A percentile compares a stretch with the other conserved stretches of the same genome.
Evolutionary conservation across 2,329 filamentous ascomycete species (phyloP).

Genomic region (Emergomyces pasteurianus): DNA sequence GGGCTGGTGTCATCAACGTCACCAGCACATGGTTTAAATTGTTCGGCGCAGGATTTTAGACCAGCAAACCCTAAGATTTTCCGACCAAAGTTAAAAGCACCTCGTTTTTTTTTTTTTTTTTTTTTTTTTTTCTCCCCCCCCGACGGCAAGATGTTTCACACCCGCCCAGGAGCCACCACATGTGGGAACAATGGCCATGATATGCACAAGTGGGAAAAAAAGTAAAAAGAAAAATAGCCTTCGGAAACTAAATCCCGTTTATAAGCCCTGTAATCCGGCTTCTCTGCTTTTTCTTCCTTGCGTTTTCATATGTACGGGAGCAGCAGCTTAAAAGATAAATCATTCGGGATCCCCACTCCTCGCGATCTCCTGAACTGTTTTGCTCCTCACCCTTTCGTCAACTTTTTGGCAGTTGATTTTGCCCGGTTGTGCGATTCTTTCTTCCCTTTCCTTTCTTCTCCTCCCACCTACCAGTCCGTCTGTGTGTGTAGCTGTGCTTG

Average conservation of each 20-base stretch:
- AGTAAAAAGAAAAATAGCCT: background rate
- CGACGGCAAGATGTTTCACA: too few species aligned
- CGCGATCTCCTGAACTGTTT: background rate
- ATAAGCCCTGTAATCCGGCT: background rate
- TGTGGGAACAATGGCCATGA: background rate
- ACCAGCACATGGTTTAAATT: background rate
- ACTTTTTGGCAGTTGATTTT: background rate
- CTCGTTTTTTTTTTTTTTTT: background rate
- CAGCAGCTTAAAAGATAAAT: background rate
- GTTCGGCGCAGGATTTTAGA: too few species aligned
- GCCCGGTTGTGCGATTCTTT: background rate
- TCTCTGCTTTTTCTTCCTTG: background rate
- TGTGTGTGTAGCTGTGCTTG: background rate
- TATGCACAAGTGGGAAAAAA: too few species aligned
- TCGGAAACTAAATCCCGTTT: background rate
- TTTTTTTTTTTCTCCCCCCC: background rate
- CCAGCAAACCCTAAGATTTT: background rate
- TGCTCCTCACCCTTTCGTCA: background rate
- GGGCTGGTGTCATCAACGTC: background rate
- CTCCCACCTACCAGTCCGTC: background rate
- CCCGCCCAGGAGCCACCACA: background rate
- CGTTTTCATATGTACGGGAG: background rate
- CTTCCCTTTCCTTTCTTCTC: background rate
- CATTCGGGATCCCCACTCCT: background rate
- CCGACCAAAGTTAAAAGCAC: background rate